phyloP scores from a whole-genome alignment of 305 asterid species.

The Fraxinus albicans region DNA sequence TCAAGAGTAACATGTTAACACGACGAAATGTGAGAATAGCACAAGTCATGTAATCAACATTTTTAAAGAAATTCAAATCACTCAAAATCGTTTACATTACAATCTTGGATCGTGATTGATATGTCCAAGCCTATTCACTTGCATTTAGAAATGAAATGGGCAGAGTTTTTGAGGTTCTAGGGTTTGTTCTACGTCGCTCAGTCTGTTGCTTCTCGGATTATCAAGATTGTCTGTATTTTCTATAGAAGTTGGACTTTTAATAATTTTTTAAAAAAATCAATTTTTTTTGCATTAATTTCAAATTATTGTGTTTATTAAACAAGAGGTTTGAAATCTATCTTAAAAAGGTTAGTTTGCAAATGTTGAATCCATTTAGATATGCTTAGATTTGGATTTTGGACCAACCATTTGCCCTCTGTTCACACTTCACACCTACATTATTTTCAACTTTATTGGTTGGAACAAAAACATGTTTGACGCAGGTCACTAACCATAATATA shows the following conservation, averaged over 20 bases:
- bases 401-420: conserved; percentile 22
- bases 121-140: neutral
- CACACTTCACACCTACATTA: conserved; percentile 52
- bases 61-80: too few relatives aligned
- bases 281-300: neutral
- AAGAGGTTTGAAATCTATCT: conserved; percentile 13
- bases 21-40: neutral
- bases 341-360: conserved; percentile 28
- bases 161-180: neutral
- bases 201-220: too few relatives aligned
- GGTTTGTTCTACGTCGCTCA: neutral
- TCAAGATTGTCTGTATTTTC: neutral
- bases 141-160: neutral
- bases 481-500: neutral
- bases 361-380: conserved; percentile 29
- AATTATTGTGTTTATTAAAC: neutral
- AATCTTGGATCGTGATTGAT: neutral
- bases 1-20: neutral
- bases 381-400: conserved; percentile 5
- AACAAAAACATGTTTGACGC: neutral
- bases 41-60: too few relatives aligned
- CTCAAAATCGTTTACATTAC: too few relatives aligned
- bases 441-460: neutral
- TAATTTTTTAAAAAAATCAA: too few relatives aligned
- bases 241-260: neutral